Evolutionary conservation across 129 eudicot genomes (phyloP), one percentile per base, ranked within the genome.

Genomic region (Arctium minus): DNA sequence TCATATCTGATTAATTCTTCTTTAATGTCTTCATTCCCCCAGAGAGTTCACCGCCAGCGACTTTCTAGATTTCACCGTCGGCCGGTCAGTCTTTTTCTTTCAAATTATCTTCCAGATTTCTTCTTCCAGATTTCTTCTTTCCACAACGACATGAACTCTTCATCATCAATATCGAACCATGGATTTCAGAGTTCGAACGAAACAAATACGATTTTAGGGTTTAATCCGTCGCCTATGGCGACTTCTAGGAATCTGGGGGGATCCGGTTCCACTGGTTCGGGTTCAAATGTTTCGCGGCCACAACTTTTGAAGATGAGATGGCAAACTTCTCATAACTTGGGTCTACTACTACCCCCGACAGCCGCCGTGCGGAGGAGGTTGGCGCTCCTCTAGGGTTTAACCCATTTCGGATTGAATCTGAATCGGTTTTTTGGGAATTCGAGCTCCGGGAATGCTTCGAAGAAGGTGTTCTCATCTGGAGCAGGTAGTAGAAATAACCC

Each of bases 241-340:
- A 85, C 81, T 18, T 53, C 82, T 44, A 35, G 62, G 73, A 27
- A 68, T n/a, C 72, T 81, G 27, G 2, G 62, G 69, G 88, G 85
- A 72, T 67, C 79, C 3, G 64, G 33, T 30, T 79, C 29, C 2
- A 73, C 72, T 8, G 82, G 62, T 62, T 39, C 13, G 22, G 78
- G 81, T 37, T 77, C 81, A 3, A 82, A 69, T 76, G 77, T 76
- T 31, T 79, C 92, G 3, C 88, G 91, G 78, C 89, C 92, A 0
- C 87, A 92, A 67, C 46, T 91, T 38, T 79, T 78, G 67, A 92
- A 91, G 86, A 76, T 79, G 72, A 86, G 93, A 74, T 89, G 87
- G 64, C 91, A 89, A 39, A 27, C 85, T 27, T 75, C 88, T 18
- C 81, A 81, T 27, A 86, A 70, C 33, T 85, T 82, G 48, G 79